A percentile compares a stretch with the other conserved stretches of the same genome.
phyloP scores from a whole-genome alignment of 768 basidiomycete genomes.

The Podaxis rugospora region DNA sequence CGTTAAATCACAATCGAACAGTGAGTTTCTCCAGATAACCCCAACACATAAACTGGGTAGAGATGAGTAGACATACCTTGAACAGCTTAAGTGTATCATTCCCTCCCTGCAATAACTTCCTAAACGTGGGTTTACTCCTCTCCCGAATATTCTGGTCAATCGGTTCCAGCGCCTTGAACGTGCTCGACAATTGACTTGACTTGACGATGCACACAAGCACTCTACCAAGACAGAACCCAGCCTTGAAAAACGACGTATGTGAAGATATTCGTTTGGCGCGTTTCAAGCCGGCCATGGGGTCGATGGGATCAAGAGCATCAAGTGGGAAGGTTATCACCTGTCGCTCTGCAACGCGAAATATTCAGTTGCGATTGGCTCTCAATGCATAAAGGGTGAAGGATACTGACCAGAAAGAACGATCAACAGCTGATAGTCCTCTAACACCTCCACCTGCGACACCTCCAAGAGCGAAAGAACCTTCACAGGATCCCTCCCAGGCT shows the following conservation, averaged over 20 bases:
- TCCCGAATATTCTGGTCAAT: constrained; percentile 85
- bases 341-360: constrained; percentile 55
- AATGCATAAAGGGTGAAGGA: neutral
- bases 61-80: constrained; percentile 51
- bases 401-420: constrained; percentile 93
- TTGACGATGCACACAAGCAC: constrained; percentile 97
- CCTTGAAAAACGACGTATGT: constrained; percentile 97
- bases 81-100: constrained; percentile 92
- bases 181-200: constrained; percentile 90
- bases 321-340: constrained; percentile 95
- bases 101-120: constrained; percentile 88
- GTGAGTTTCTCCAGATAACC: neutral
- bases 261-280: constrained; percentile 93
- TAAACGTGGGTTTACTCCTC: constrained; percentile 85
- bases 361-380: neutral
- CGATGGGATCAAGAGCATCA: constrained; percentile 85
- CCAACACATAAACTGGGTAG: too few relatives aligned
- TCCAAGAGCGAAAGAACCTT: constrained; percentile 87
- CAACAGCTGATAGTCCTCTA: constrained; percentile 93
- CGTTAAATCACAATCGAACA: neutral
- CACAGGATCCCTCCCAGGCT: constrained; percentile 73
- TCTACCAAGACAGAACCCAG: constrained; percentile 85
- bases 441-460: constrained; percentile 91
- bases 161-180: constrained; percentile 96
- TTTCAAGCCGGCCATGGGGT: constrained; percentile 88